Evolutionary conservation across 345 rosid species (phyloP).

Genomic region (Laguncularia racemosa): DNA sequence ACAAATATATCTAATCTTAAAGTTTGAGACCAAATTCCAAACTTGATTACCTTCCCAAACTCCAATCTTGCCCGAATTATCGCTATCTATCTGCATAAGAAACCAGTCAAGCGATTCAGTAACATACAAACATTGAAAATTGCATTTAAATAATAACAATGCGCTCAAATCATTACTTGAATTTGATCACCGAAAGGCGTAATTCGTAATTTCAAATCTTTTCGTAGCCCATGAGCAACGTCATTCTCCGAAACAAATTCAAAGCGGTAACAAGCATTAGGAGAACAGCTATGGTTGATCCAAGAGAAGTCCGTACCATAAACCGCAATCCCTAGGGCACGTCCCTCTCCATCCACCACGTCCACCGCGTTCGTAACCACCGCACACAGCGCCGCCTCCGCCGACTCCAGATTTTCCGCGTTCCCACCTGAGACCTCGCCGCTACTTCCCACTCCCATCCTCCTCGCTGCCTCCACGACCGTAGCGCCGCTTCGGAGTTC

Average conservation of each 20-base stretch:
- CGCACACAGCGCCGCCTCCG: constrained; percentile 49
- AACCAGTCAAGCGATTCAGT: background rate
- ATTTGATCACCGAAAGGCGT: constrained; percentile 18
- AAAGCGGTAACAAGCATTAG: constrained; percentile 75
- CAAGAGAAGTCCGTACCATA: constrained; percentile 59
- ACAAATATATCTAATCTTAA: background rate
- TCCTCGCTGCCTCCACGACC: constrained; percentile 26
- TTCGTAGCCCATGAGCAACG: constrained; percentile 2
- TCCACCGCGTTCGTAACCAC: constrained; percentile 78
- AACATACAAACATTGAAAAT: constrained; percentile 3
- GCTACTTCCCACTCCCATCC: background rate
- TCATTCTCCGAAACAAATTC: constrained; percentile 21
- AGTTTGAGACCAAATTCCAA: background rate
- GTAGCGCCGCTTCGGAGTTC: constrained; percentile 34
- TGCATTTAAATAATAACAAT: background rate
- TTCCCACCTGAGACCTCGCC: background rate
- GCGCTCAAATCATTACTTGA: constrained; percentile 5
- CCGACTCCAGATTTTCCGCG: constrained; percentile 14
- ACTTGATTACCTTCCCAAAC: constrained; percentile 23
- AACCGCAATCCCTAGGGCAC: constrained; percentile 51
- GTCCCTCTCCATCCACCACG: constrained; percentile 55
- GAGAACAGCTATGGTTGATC: constrained; percentile 90
- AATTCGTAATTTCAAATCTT: constrained; percentile 14
- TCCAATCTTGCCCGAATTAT: constrained; percentile 6
- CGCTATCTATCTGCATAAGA: constrained; percentile 29